Evolutionary conservation across 306 rosid species (phyloP).

Genomic region (Quercus alba): DNA sequence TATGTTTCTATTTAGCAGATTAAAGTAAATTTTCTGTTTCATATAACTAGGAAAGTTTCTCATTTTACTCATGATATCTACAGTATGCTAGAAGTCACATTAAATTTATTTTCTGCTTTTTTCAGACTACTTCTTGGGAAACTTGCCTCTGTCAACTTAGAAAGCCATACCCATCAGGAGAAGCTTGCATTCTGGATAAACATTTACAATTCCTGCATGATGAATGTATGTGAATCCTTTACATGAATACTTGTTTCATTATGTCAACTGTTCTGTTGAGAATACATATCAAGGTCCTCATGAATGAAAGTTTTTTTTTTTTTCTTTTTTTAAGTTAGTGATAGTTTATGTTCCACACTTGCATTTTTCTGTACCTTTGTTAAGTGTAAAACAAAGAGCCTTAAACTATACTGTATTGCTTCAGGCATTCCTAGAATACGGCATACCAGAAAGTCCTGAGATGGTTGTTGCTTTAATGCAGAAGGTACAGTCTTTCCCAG

Average conservation of each 20-base stretch:
- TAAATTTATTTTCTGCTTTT: constrained; percentile 22
- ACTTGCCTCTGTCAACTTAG: constrained; percentile 69
- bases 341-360: background rate
- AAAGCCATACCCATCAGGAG: constrained; percentile 74
- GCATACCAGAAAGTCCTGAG: constrained; percentile 82
- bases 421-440: constrained; percentile 78
- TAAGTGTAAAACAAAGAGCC: constrained; percentile 10
- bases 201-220: constrained; percentile 90
- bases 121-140: constrained; percentile 75
- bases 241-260: background rate
- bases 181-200: constrained; percentile 98
- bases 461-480: constrained; percentile 65
- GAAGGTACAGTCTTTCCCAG: constrained; percentile 42
- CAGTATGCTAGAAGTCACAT: background rate
- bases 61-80: constrained; percentile 1
- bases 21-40: constrained; percentile 54
- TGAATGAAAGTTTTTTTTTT: background rate
- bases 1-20: constrained; percentile 62
- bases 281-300: background rate
- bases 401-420: constrained; percentile 20
- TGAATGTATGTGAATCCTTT: constrained; percentile 54
- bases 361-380: background rate
- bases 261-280: background rate
- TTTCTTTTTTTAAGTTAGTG: constrained; percentile 1
- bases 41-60: background rate